These are phyloP conservation scores for Sphagnum contortum DNA, from an alignment of 225 moss, liverwort and hornwort species.

Conservation along the genomic window DNA sequence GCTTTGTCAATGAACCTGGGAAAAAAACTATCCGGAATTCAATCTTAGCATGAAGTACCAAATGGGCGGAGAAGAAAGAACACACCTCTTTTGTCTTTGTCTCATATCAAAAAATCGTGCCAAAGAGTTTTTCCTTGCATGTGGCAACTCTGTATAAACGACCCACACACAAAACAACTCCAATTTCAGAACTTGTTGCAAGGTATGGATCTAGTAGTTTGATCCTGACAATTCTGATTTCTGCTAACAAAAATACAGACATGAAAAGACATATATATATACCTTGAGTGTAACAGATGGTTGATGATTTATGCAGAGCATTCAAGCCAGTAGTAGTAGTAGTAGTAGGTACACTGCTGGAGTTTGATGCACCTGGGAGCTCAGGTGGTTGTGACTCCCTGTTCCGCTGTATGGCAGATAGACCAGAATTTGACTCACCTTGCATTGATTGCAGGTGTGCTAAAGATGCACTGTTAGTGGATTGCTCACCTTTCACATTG, in stretches of 20 bases:
- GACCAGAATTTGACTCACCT: too few species aligned
- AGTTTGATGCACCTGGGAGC: too few species aligned
- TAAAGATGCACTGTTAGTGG: too few species aligned
- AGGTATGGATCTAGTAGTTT: background rate
- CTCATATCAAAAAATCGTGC: constrained; percentile 41
- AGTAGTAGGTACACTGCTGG: too few species aligned
- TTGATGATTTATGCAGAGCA: background rate
- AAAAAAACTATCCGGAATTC: too few species aligned
- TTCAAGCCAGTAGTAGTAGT: background rate
- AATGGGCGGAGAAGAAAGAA: too few species aligned
- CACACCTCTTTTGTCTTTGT: constrained; percentile 4
- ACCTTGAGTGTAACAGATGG: background rate
- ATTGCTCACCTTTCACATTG: too few species aligned
- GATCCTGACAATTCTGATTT: background rate
- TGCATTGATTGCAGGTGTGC: too few species aligned
- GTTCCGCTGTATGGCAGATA: too few species aligned
- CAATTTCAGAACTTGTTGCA: background rate
- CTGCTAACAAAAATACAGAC: background rate
- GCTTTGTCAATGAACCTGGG: too few species aligned
- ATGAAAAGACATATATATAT: constrained; percentile 12
- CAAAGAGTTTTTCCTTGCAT: constrained; percentile 38
- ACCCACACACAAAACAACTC: constrained; percentile 3
- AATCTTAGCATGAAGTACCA: too few species aligned
- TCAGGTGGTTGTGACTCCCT: too few species aligned
- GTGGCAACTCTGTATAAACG: constrained; percentile 27